Conservation (phyloP, 768 basidiomycete species). For the Gymnopilus junonius region DNA sequence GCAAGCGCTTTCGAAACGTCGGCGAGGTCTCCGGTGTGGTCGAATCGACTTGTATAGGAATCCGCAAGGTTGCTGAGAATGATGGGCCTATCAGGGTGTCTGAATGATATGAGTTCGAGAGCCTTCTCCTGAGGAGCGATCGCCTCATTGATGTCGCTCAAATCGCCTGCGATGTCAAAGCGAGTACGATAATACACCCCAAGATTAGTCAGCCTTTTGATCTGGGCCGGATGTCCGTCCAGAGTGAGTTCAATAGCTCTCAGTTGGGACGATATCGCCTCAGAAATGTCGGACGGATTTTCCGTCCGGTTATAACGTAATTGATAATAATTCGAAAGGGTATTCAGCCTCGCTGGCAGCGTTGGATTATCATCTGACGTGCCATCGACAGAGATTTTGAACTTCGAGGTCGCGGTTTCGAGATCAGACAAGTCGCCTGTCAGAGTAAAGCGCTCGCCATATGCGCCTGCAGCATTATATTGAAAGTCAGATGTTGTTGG, state of each 20-base stretch:
- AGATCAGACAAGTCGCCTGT: neutral
- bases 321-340: neutral
- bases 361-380: neutral
- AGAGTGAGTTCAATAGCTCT: neutral
- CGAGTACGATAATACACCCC: neutral
- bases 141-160: conserved; percentile 1
- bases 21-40: conserved; percentile 18
- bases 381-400: neutral
- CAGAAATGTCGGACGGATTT: neutral
- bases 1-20: conserved; percentile 26
- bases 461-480: neutral
- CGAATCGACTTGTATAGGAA: conserved; percentile 18
- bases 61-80: conserved; percentile 9
- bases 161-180: neutral
- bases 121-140: conserved; percentile 1
- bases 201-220: neutral
- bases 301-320: neutral
- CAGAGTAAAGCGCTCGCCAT: neutral
- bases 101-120: neutral
- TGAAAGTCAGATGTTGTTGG: neutral
- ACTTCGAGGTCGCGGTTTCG: neutral
- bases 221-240: neutral
- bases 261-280: neutral
- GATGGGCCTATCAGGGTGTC: neutral
- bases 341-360: neutral